A percentile compares a stretch with the other conserved stretches of the same genome.
phyloP scores from a whole-genome alignment of 768 basidiomycete genomes.

The Boletus rubescentipes region DNA sequence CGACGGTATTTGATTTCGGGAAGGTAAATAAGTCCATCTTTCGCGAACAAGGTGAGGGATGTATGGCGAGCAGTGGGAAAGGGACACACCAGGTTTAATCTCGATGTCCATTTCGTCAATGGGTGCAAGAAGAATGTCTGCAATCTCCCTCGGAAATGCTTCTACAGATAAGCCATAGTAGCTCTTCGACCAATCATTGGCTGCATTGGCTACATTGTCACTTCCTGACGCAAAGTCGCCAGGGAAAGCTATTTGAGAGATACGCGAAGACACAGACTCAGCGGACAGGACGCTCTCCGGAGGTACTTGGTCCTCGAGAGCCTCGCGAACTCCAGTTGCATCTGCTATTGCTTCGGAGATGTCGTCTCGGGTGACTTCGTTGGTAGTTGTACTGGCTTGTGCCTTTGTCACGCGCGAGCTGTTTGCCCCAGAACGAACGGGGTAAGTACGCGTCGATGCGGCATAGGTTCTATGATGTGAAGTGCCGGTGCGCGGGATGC shows the following conservation, averaged over 20 bases:
- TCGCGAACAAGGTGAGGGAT: background rate
- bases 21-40: conserved; percentile 91
- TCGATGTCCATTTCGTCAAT: conserved; percentile 81
- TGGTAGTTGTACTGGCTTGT: conserved; percentile 31
- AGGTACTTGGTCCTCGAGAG: conserved; percentile 14
- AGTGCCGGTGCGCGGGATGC: background rate
- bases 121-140: conserved; percentile 71
- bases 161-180: conserved; percentile 77
- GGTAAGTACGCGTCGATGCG: conserved; percentile 25
- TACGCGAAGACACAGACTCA: conserved; percentile 9
- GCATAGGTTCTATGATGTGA: conserved; percentile 17
- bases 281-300: conserved; percentile 12
- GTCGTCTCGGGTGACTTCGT: conserved; percentile 20
- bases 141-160: conserved; percentile 75
- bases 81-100: conserved; percentile 80
- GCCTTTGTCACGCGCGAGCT: conserved; percentile 27
- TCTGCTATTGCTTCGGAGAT: conserved; percentile 21
- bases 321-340: conserved; percentile 15
- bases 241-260: conserved; percentile 25
- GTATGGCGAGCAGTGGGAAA: background rate
- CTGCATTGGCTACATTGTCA: conserved; percentile 31
- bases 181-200: conserved; percentile 85
- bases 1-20: conserved; percentile 97
- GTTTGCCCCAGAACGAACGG: conserved; percentile 22
- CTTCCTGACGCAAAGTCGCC: conserved; percentile 27